phyloP scores from a whole-genome alignment of 805 yeast species.

The Kodamaea laetipori region DNA sequence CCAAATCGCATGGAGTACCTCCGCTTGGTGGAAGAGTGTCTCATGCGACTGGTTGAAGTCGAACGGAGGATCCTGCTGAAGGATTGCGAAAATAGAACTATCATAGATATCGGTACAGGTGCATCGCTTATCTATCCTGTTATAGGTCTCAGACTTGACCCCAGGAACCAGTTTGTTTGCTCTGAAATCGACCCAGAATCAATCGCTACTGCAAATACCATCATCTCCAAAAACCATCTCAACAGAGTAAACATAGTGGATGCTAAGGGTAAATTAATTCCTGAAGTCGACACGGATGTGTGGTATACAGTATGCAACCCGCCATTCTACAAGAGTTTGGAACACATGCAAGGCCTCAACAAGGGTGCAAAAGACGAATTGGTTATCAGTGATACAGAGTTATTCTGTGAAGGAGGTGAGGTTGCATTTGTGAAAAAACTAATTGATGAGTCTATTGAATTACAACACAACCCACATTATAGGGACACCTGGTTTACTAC shows the following conservation, averaged over 20 bases:
- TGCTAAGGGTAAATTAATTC: conserved; percentile 1
- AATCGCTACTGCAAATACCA: conserved; percentile 13
- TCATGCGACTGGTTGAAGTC: conserved; percentile 14
- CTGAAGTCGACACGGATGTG: conserved; percentile 6
- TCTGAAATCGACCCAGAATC: conserved; percentile 21
- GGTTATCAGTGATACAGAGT: conserved; percentile 15
- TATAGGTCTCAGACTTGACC: conserved; percentile 13
- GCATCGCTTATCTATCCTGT: conserved; percentile 23
- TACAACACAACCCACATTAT: conserved; percentile 5
- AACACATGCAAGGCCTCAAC: conserved; percentile 11
- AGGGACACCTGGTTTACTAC: conserved; percentile 21
- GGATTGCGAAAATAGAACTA: background rate
- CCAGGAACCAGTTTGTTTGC: conserved; percentile 14
- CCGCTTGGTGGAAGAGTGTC: conserved; percentile 17
- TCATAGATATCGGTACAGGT: conserved; percentile 25
- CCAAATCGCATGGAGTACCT: conserved; percentile 23
- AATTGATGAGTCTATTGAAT: conserved; percentile 16
- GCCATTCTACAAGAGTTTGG: conserved; percentile 20
- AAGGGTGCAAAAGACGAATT: conserved; percentile 12
- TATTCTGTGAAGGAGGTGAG: conserved; percentile 23
- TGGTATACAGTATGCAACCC: conserved; percentile 24
- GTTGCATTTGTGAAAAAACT: conserved; percentile 16
- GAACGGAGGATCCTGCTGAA: background rate
- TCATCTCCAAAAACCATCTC: conserved; percentile 4
- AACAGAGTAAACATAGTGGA: background rate